Conservation (phyloP, 495 filamentous ascomycete species). For the Podospora appendiculata region DNA sequence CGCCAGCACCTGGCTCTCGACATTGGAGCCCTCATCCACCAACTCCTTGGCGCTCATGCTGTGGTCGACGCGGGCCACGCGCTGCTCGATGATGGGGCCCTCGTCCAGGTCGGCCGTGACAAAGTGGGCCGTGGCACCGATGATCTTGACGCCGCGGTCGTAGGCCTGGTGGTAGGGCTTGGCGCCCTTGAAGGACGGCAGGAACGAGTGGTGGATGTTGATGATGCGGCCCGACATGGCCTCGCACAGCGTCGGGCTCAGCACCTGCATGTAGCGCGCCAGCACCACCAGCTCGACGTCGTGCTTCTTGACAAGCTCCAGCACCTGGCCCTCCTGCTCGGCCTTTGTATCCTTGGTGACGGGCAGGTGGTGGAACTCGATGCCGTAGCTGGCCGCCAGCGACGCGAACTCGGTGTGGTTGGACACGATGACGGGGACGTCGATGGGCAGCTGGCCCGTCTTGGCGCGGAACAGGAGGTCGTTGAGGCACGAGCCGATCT, state of each 20-base stretch:
- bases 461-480: conserved; percentile 67
- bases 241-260: conserved; percentile 59
- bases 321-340: conserved; percentile 55
- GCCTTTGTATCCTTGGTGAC: conserved; percentile 62
- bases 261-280: conserved; percentile 80
- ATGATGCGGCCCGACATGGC: conserved; percentile 69
- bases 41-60: conserved; percentile 61
- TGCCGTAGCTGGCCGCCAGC: conserved; percentile 60
- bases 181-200: conserved; percentile 73
- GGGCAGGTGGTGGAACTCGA: conserved; percentile 66
- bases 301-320: conserved; percentile 55
- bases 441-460: conserved; percentile 57
- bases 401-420: conserved; percentile 66
- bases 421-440: conserved; percentile 60
- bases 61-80: conserved; percentile 61
- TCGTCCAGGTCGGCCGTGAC: conserved; percentile 71
- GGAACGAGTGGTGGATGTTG: conserved; percentile 76
- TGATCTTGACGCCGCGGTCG: conserved; percentile 72
- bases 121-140: conserved; percentile 70
- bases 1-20: conserved; percentile 66
- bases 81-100: conserved; percentile 74
- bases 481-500: conserved; percentile 74
- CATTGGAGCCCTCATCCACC: conserved; percentile 65
- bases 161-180: conserved; percentile 77
- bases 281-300: conserved; percentile 65